A percentile compares a stretch with the other conserved stretches of the same genome.
Conservation (phyloP, 768 basidiomycete genomes). For the Atractiella rhizophila region DNA sequence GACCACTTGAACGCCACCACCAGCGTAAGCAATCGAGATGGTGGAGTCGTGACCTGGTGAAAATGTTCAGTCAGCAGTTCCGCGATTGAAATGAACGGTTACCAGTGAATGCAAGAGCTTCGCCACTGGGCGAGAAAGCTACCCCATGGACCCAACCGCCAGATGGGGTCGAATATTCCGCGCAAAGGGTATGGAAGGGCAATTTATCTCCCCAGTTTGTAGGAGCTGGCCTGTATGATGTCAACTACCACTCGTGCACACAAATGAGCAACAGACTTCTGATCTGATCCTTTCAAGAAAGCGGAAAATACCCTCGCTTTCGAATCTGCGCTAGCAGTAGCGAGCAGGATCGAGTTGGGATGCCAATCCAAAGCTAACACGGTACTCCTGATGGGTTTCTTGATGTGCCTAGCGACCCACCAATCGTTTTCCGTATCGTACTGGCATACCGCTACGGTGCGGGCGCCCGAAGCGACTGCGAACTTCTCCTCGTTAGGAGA, state of each 20-base stretch:
- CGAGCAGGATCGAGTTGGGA: conserved; percentile 90
- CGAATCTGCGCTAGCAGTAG: conserved; percentile 91
- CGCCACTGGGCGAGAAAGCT: conserved; percentile 89
- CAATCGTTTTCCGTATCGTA: conserved; percentile 96
- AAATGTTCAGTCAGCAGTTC: too few relatives aligned
- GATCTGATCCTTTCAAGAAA: conserved; percentile 93
- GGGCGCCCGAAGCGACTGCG: conserved; percentile 88
- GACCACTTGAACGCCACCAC: conserved; percentile 42
- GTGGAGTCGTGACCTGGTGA: conserved; percentile 82
- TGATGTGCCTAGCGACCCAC: conserved; percentile 93
- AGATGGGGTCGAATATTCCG: conserved; percentile 62
- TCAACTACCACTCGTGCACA: background rate
- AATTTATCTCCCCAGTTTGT: conserved; percentile 94
- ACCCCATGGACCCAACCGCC: conserved; percentile 97
- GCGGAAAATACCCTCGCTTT: conserved; percentile 94
- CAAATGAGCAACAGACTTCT: conserved; percentile 32
- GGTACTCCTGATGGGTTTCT: conserved; percentile 90
- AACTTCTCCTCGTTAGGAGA: conserved; percentile 96
- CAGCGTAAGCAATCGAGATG: conserved; percentile 71
- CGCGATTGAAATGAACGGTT: too few relatives aligned
- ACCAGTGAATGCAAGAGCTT: conserved; percentile 79
- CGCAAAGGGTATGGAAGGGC: conserved; percentile 91
- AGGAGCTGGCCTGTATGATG: conserved; percentile 40
- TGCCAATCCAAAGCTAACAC: conserved; percentile 93
- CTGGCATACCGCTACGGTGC: conserved; percentile 83